Percentiles rank a stretch among this genome's conserved stretches.
Conservation (phyloP, 495 filamentous ascomycete genomes). For the Tuber borchii region DNA sequence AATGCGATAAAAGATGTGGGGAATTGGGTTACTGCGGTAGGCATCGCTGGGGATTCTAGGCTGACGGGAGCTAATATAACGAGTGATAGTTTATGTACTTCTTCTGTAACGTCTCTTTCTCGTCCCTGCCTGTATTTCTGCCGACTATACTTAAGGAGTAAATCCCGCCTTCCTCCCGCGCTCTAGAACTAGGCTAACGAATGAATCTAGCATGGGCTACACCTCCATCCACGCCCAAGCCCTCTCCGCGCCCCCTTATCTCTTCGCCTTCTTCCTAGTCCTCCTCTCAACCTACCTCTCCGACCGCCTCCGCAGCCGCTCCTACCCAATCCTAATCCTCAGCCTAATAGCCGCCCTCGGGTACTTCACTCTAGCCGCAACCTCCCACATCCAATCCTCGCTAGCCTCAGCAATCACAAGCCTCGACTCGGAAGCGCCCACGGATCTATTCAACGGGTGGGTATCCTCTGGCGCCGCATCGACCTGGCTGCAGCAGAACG, state of each 20-base stretch:
- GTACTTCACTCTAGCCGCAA: constrained; percentile 64
- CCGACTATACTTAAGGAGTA: constrained; percentile 65
- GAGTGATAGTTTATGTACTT: constrained; percentile 48
- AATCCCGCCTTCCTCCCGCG: neutral
- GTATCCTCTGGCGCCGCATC: constrained; percentile 9
- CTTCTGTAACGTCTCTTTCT: constrained; percentile 61
- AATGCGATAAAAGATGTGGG: constrained; percentile 28
- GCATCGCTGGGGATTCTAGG: constrained; percentile 4
- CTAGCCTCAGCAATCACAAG: constrained; percentile 23
- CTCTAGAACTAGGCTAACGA: neutral
- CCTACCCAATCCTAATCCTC: constrained; percentile 57
- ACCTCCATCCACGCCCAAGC: constrained; percentile 67
- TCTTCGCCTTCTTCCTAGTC: constrained; percentile 65
- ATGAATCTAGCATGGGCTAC: constrained; percentile 57
- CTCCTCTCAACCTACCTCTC: constrained; percentile 64
- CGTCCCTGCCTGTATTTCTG: constrained; percentile 79
- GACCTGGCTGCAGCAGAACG: constrained; percentile 25
- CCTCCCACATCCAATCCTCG: constrained; percentile 41
- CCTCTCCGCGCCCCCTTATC: constrained; percentile 73
- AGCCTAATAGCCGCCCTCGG: constrained; percentile 62
- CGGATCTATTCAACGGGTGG: neutral
- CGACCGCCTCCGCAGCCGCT: constrained; percentile 66
- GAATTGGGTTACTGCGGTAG: constrained; percentile 35
- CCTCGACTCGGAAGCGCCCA: constrained; percentile 17
- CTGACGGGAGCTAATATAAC: constrained; percentile 10